Base-by-base conservation (phyloP, 306 rosid genomes). In the Quercus aquifolioides region DNA sequence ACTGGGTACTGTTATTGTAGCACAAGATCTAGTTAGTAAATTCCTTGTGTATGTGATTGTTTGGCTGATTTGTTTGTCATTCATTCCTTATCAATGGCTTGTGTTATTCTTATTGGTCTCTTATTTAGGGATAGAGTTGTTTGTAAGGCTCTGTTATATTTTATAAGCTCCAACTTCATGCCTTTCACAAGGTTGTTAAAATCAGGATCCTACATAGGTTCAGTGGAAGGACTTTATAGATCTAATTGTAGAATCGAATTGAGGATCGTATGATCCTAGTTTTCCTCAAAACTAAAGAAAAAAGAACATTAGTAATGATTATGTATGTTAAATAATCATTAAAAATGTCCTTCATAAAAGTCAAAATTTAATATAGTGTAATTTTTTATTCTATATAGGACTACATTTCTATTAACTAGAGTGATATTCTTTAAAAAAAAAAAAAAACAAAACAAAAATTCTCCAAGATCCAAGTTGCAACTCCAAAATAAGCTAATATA, bases 41-140 rank as follows among this genome's bases (percentile, higher is more conserved):
- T 59, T 59, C 14, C 25, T 5, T 1, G 13, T n/a, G 2, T n/a
- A 56, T 38, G 6, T 54, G 93, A 97, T 95, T 64, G 98, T 92
- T 79, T 38, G 35, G 8, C 35, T 60, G 13, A 12, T 60, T 25
- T 31, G 26, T 95, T 98, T 19, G 62, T 26, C 68, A 25, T 15
- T 26, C 68, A 62, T 26, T 62, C 8, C 35, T 28, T 25, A 28
- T 28, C 8, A 10, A 56, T 56, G 62, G 26, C 62, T 25, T 56
- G 13, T 19, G 2, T 56, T 56, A 6, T 57, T 56, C 23, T 56
- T 19, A 3, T 56, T n/a, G 6, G 9, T 20, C 62, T 56, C 26
- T 56, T 56, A 56, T n/a, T 21, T 56, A 56, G n/a, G 62, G 3
- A 19, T 56, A 58, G 62, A 19, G 25, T 20, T 19, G 20, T 56